Evolutionary conservation across 108 stramenopile genomes (phyloP).

Genomic region (Conticribra weissflogii): DNA sequence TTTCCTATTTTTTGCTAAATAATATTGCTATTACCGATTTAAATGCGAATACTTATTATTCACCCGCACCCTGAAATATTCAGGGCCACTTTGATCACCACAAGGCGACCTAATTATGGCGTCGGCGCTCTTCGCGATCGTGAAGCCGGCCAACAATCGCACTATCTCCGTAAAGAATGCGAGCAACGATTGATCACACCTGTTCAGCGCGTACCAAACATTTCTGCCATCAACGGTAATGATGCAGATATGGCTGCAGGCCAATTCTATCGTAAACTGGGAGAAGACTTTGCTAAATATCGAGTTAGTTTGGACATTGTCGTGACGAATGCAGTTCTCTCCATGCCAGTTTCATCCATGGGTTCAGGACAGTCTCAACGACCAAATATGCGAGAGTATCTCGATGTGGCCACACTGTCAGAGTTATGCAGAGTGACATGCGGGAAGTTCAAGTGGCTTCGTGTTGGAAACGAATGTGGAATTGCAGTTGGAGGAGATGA

Average conservation of each 20-base stretch:
- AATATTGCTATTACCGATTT: no score
- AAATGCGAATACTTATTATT: no score
- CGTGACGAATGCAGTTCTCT: slow-evolving; percentile 55
- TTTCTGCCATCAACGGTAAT: slow-evolving; percentile 11
- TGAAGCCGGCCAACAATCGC: slow-evolving; percentile 35
- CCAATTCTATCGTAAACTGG: slow-evolving; percentile 61
- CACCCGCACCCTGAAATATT: not conserved
- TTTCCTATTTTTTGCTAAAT: no score
- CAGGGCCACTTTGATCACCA: slow-evolving; percentile 66
- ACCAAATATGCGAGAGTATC: slow-evolving; percentile 51
- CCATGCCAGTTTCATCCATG: slow-evolving; percentile 26
- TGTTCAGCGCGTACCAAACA: slow-evolving; percentile 49
- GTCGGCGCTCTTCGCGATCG: slow-evolving; percentile 66
- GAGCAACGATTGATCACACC: slow-evolving; percentile 60
- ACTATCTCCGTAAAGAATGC: slow-evolving; percentile 10
- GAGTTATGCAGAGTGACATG: slow-evolving; percentile 71
- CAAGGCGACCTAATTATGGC: slow-evolving; percentile 77
- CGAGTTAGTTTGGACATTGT: slow-evolving; percentile 75
- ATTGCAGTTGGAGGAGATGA: slow-evolving; percentile 21
- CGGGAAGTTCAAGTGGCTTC: slow-evolving; percentile 76
- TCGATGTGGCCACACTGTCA: slow-evolving; percentile 78
- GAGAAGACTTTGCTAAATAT: slow-evolving; percentile 49
- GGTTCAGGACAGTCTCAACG: slow-evolving; percentile 4
- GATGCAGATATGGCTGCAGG: slow-evolving; percentile 41
- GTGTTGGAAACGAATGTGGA: slow-evolving; percentile 59